Conservation (phyloP, 805 yeast species). For the Priceomyces haplophilus region DNA sequence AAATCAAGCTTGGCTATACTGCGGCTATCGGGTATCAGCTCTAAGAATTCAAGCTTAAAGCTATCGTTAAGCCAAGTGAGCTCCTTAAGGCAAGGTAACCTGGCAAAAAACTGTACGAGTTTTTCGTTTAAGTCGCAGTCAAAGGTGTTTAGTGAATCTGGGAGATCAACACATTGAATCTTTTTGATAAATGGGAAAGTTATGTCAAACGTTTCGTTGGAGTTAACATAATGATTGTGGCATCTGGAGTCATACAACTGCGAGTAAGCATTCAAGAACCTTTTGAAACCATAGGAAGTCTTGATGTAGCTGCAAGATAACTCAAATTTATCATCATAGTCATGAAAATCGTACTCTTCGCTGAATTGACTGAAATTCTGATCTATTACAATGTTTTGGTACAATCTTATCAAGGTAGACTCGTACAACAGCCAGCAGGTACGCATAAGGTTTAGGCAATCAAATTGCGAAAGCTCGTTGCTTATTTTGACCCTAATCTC, state of each 20-base stretch:
- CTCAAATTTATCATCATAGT: slow-evolving; percentile 5
- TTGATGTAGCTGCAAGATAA: slow-evolving; percentile 31
- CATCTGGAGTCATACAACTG: slow-evolving; percentile 4
- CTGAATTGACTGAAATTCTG: slow-evolving; percentile 34
- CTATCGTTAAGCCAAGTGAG: slow-evolving; percentile 32
- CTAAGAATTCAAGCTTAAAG: slow-evolving; percentile 26
- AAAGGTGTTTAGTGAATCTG: slow-evolving; percentile 40
- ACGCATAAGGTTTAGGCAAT: slow-evolving; percentile 29
- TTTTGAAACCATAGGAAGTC: slow-evolving; percentile 38
- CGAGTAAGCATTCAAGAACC: slow-evolving; percentile 22
- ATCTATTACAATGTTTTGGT: slow-evolving; percentile 39
- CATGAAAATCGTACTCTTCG: slow-evolving; percentile 18
- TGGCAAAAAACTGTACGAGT: slow-evolving; percentile 24
- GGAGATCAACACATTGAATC: slow-evolving; percentile 35
- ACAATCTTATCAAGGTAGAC: slow-evolving; percentile 32
- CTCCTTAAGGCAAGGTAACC: slow-evolving; percentile 24
- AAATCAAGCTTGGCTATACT: slow-evolving; percentile 24
- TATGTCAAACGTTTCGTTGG: not conserved
- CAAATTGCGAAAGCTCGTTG: slow-evolving; percentile 36
- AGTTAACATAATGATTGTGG: slow-evolving; percentile 1
- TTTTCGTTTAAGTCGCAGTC: slow-evolving; percentile 27
- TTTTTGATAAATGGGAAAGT: slow-evolving; percentile 15
- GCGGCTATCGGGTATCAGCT: slow-evolving; percentile 27
- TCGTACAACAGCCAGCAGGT: slow-evolving; percentile 27
- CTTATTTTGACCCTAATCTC: slow-evolving; percentile 34